Evolutionary conservation across 148 eudicot species (phyloP), one percentile per base, ranked within the genome.

Genomic region (Heliosperma pusillum): DNA sequence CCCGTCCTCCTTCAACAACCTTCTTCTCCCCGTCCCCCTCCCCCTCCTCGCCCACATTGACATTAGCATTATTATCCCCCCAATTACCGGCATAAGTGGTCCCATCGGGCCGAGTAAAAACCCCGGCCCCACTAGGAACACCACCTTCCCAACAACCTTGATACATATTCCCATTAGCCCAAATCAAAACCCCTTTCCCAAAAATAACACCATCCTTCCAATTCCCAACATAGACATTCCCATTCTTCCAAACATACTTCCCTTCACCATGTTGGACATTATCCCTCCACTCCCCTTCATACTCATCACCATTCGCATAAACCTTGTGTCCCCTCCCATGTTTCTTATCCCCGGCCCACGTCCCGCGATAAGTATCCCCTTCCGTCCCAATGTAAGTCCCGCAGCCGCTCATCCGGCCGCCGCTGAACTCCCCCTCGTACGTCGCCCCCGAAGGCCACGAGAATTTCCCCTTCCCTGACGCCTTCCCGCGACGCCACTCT

Each of bases 371-470:
- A 8, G 85, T 82, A 27, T 84, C 87, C 10, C 85, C 87, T 5
- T 82, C 87, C 0, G 76, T 78, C 10, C 87, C 87, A 9, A 70
- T 85, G 13, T 82, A 82, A 0, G 81, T 82, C 8, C 87, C 87
- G 3, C 0, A 16, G 12, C 87, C 87, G 4, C 82, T 79, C 85
- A 85, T 82, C 27, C 83, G 44, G 0, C 85, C 87, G 0, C 69
- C 79, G 64, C 57, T 71, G 27, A 85, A 85, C 26, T 80, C 83
- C 2, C 87, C 87, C 66, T 85, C 87, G 63, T 79, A 85, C 10
- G 83, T 80, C 10, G 85, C 87, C 4, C 87, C 87, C 0, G 87
- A 79, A 16, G 87, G 87, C 87, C 87, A 84, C 17, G 85, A 81
- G 27, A 84, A 84, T 40, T 77, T 66, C 7, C 87, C 87, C 8